Percentiles rank a stretch among this genome's conserved stretches.
phyloP scores from a whole-genome alignment of 2,329 filamentous ascomycete species.

The Tricladium varicosporioides region DNA sequence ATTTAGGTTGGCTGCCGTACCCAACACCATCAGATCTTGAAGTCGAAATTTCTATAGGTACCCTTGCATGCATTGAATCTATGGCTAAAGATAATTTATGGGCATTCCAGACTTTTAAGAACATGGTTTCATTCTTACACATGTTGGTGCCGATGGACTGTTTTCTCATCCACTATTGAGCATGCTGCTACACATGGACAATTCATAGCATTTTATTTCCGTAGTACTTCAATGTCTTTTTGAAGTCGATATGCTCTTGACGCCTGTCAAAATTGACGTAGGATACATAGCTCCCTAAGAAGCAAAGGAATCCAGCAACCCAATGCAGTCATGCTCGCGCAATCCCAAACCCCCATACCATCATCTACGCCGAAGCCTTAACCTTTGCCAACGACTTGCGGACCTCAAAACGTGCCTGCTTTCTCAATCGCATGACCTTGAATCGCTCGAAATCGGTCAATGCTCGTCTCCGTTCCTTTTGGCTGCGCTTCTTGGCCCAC shows the following conservation, averaged over 20 bases:
- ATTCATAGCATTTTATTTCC: slow-evolving; percentile 24
- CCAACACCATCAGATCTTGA: slow-evolving; percentile 7
- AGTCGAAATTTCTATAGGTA: not conserved
- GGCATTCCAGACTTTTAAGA: no score
- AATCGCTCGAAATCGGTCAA: slow-evolving; percentile 99
- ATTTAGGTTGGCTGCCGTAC: slow-evolving; percentile 6
- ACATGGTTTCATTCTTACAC: no score
- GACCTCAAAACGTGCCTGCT: slow-evolving; percentile 98
- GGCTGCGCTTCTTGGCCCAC: slow-evolving; percentile 91
- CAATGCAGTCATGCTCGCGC: slow-evolving; percentile 46
- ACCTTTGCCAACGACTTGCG: slow-evolving; percentile 95
- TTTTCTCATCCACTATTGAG: not conserved
- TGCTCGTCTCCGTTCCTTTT: slow-evolving; percentile 81
- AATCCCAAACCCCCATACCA: slow-evolving; percentile 35
- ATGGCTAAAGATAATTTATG: no score
- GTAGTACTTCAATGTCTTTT: slow-evolving; percentile 34
- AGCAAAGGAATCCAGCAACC: slow-evolving; percentile 59
- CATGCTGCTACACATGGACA: slow-evolving; percentile 9
- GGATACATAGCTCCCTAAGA: slow-evolving; percentile 63
- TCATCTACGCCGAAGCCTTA: slow-evolving; percentile 65
- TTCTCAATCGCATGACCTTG: slow-evolving; percentile 99
- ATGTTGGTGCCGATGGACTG: no score
- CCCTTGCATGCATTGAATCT: not conserved
- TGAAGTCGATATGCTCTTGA: slow-evolving; percentile 63
- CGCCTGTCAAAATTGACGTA: slow-evolving; percentile 61